Conservation (phyloP, 495 filamentous ascomycete genomes). For the Penicillium paxilli region DNA sequence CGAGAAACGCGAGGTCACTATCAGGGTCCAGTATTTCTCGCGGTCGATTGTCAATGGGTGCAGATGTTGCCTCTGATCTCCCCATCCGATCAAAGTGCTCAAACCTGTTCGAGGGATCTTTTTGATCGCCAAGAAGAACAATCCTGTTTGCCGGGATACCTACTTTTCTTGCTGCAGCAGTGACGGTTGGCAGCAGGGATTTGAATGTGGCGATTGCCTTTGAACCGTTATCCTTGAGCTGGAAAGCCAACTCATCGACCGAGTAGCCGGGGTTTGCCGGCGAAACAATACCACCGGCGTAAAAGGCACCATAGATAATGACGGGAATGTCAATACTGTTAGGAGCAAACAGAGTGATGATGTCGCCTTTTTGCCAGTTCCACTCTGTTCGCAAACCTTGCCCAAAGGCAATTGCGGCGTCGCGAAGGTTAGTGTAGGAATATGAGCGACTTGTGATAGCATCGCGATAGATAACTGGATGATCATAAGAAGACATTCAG, state of each 20-base stretch:
- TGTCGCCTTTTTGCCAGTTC: constrained; percentile 63
- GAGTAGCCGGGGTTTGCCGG: constrained; percentile 83
- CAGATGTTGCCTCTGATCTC: not conserved
- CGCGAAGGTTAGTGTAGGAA: constrained; percentile 62
- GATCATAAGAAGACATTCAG: not conserved
- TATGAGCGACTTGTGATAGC: constrained; percentile 64
- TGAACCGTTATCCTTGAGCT: constrained; percentile 70
- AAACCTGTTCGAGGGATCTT: not conserved
- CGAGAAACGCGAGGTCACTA: constrained; percentile 56
- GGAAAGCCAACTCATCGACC: constrained; percentile 74
- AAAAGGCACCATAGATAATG: constrained; percentile 72
- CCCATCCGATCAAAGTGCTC: constrained; percentile 51
- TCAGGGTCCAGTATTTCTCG: constrained; percentile 30
- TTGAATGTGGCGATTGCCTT: constrained; percentile 69
- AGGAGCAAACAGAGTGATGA: constrained; percentile 61
- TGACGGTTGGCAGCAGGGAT: constrained; percentile 57
- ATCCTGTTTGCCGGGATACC: constrained; percentile 27
- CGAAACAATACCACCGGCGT: constrained; percentile 73
- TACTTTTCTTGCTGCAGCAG: constrained; percentile 60
- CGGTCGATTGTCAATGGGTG: not conserved
- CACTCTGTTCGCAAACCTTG: constrained; percentile 61
- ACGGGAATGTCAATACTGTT: constrained; percentile 67
- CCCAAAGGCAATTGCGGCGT: constrained; percentile 66
- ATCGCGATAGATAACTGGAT: constrained; percentile 68
- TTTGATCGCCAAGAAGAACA: not conserved